These are phyloP conservation scores for Tetrahymena thermophila DNA, from an alignment of 73 alveolate species.

Conservation along the genomic window DNA sequence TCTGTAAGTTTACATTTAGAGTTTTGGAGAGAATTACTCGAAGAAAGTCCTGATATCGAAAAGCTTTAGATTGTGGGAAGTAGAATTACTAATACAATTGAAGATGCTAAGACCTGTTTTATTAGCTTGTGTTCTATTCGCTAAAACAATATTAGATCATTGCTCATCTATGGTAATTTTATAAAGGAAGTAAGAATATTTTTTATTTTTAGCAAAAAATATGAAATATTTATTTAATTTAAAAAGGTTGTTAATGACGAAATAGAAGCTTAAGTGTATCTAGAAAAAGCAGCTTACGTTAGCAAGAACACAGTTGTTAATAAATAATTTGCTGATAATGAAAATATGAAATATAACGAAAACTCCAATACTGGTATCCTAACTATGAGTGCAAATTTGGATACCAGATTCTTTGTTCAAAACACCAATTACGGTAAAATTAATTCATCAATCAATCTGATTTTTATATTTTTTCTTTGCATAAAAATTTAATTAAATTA, in stretches of 20 bases:
- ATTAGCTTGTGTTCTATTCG: not conserved
- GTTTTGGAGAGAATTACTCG: constrained; percentile 5
- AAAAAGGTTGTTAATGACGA: not conserved
- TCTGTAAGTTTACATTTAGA: constrained; percentile 1
- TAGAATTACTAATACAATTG: not conserved
- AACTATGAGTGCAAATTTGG: not conserved
- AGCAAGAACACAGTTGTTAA: not conserved
- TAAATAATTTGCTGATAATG: constrained; percentile 7
- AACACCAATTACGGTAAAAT: not conserved
- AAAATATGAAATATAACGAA: not conserved
- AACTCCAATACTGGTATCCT: not conserved
- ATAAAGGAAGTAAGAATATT: not conserved
- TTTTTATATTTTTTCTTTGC: no score
- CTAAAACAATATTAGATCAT: not conserved
- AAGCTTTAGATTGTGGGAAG: not conserved
- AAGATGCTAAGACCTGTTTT: not conserved
- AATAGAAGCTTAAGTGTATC: not conserved
- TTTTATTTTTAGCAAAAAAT: not conserved
- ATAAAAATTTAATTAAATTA: no score
- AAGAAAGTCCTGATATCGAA: not conserved
- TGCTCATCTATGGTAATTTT: not conserved
- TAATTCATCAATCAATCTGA: no score
- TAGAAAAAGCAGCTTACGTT: constrained; percentile 4
- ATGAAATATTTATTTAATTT: not conserved
- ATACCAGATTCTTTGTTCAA: not conserved